Evolutionary conservation across 768 basidiomycete genomes (phyloP).

Genomic region (Amanita exitialis): DNA sequence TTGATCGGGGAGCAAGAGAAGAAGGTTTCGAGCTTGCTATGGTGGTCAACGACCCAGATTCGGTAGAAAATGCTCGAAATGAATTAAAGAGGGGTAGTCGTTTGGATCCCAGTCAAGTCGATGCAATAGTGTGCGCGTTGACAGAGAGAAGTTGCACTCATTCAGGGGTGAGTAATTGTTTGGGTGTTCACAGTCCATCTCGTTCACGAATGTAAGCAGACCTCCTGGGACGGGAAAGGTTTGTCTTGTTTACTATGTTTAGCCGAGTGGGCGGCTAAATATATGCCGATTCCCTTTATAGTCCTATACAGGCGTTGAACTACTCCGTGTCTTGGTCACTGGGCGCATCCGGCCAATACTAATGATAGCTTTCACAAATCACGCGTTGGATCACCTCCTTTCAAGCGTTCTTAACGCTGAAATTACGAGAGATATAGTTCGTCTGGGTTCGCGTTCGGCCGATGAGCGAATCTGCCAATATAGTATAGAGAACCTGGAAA

Average conservation of each 20-base stretch:
- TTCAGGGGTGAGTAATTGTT: slow-evolving; percentile 48
- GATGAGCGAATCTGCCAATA: slow-evolving; percentile 53
- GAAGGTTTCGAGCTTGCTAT: slow-evolving; percentile 30
- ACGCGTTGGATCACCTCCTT: slow-evolving; percentile 70
- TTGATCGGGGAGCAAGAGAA: slow-evolving; percentile 28
- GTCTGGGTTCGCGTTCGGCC: slow-evolving; percentile 55
- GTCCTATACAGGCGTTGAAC: slow-evolving; percentile 62
- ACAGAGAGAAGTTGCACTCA: slow-evolving; percentile 51
- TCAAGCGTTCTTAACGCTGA: slow-evolving; percentile 50
- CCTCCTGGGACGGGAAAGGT: slow-evolving; percentile 80
- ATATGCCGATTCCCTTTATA: slow-evolving; percentile 14
- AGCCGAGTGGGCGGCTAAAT: neutral
- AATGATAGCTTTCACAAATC: slow-evolving; percentile 62
- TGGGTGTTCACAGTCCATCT: neutral
- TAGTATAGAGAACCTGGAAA: slow-evolving; percentile 51
- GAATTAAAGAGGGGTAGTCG: slow-evolving; percentile 23
- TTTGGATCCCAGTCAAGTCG: slow-evolving; percentile 63
- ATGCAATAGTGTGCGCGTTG: slow-evolving; percentile 54
- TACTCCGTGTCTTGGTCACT: slow-evolving; percentile 51
- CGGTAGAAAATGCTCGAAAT: slow-evolving; percentile 22
- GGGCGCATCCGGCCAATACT: slow-evolving; percentile 40
- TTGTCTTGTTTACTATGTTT: neutral
- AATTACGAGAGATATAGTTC: slow-evolving; percentile 56
- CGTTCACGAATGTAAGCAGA: slow-evolving; percentile 20
- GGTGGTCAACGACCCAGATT: slow-evolving; percentile 33